Base-by-base conservation (phyloP, 2,329 filamentous ascomycete species). In the Hypoxylon sp. region DNA sequence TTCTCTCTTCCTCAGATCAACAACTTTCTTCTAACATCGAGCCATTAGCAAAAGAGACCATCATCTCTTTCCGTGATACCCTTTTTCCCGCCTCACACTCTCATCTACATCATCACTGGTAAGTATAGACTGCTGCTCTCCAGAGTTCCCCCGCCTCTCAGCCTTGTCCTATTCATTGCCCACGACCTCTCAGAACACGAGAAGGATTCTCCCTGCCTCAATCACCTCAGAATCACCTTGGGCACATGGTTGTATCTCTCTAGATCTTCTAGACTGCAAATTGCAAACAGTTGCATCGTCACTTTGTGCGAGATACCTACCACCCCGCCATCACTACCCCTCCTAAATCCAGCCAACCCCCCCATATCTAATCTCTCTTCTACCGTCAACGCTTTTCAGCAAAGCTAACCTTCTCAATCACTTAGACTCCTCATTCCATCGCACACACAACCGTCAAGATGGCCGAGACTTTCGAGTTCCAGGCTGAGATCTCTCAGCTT, bases 401-500 rank as follows among this genome's bases (percentile, higher is more conserved):
- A 5, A 59, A 50, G 30, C 65, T 70, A 63, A 70, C 51, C 32
- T 30, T 3, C 22, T 18, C 49, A 36, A 57, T 67, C 32, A 14
- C 54, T 8, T 16, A 73, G 70, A 71, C 12, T 61, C 52, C 32
- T 50, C 18, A 40, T 16, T 16, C 46, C 18, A 38, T 32, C 49
- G 33, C 44, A 61, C 61, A 52, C 44, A 52, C 44, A 60, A 65
- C 69, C 36, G 61, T 79, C 83, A 92, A 81, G 81, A 97, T 97
- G 93, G 84, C 93, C 83, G 94, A 98, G 87, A 97, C 94, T 75
- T 99, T 99, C 86, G 95, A 98, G 91, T 99, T 98, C 88, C 96
- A 99, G 91, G 96, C 96, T 91, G 96, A 99, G 92, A 99, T 99
- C 81, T 98, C 95, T 92, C 96, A 99, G 93, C 93, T 99, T 74